Base-by-base conservation (phyloP, 305 asterid species). In the Rubia tinctorum region DNA sequence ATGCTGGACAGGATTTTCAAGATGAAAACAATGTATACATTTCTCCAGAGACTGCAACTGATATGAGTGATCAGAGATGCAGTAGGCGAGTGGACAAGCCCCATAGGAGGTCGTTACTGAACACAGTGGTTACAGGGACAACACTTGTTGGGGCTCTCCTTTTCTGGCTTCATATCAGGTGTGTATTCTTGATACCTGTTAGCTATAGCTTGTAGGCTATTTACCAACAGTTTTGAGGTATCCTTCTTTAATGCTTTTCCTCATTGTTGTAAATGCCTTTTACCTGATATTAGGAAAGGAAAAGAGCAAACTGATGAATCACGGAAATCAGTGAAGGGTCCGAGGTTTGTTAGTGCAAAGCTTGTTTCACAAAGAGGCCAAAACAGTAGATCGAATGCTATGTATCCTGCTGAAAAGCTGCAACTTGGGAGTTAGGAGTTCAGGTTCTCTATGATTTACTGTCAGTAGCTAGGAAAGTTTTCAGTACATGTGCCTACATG, bases 101-200 rank as follows among this genome's bases (percentile, higher is more conserved):
- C 51, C 71, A 45, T 9, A 61, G 44, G 68, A 80, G 34, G 73
- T 89, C 88, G 59, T 73, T 90, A 65, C 82, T 92, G 66, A 85
- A 81, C 78, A 81, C 91, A 66, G 89, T 89, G 61, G 89, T 77
- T 65, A 84, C 85, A 78, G 92, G 98, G 84, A 89, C 93, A 64
- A 96, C 93, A 66, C 79, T 93, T 77, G 86, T 89, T 67, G 95
- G 95, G 66, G 79, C 81, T 30, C 67, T 91, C 69, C 79, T 82
- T 82, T 82, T 93, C 75, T 71, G 88, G 79, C 82, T 91, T 69
- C 92, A 85, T 51, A 78, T 93, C 77, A 88, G 91, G 97, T 92
- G 58, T 10, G 86, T 75, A 63, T 66, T 77, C 71, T 63, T 40
- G 47, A 45, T 5, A 30, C 69, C 34, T 1, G 68, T 6, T 30